These are phyloP conservation scores for Schrenkiella parvula DNA, from an alignment of 345 rosid species.

Conservation along the genomic window DNA sequence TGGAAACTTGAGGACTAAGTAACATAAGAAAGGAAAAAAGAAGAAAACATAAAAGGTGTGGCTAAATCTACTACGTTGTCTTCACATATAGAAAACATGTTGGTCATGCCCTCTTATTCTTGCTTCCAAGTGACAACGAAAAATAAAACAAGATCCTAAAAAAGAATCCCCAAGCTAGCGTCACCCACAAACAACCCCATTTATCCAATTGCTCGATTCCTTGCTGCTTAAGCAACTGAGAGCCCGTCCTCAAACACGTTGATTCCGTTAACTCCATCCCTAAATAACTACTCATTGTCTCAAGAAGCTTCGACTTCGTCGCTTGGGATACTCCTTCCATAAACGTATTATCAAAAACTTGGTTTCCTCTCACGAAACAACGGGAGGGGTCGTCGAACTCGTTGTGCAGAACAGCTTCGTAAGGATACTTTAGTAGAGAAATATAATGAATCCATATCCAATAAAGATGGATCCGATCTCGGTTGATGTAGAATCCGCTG, in stretches of 20 bases:
- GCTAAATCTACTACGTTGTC: too few species aligned
- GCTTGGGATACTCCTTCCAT: constrained; percentile 39
- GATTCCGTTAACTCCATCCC: constrained; percentile 54
- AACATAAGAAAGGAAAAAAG: too few species aligned
- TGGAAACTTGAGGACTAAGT: not conserved
- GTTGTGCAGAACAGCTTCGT: constrained; percentile 57
- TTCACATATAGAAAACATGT: constrained; percentile 3
- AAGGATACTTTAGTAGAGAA: constrained; percentile 79
- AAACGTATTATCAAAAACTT: constrained; percentile 66
- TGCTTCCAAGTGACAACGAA: constrained; percentile 66
- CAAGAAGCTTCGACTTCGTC: constrained; percentile 44
- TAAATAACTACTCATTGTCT: constrained; percentile 42
- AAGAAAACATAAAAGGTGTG: too few species aligned
- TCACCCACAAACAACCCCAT: constrained; percentile 84
- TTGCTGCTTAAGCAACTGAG: constrained; percentile 47
- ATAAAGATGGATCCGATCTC: constrained; percentile 54
- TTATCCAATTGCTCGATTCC: constrained; percentile 67
- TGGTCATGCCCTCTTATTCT: constrained; percentile 63
- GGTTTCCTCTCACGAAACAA: constrained; percentile 67
- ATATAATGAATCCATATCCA: constrained; percentile 93
- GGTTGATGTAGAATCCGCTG: constrained; percentile 82
- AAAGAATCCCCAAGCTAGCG: constrained; percentile 88
- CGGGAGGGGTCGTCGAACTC: constrained; percentile 51
- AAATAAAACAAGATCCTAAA: constrained; percentile 78
- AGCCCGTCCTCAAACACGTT: constrained; percentile 69